Evolutionary conservation across 2,329 filamentous ascomycete species (phyloP).

Genomic region (Orbilia oligospora): DNA sequence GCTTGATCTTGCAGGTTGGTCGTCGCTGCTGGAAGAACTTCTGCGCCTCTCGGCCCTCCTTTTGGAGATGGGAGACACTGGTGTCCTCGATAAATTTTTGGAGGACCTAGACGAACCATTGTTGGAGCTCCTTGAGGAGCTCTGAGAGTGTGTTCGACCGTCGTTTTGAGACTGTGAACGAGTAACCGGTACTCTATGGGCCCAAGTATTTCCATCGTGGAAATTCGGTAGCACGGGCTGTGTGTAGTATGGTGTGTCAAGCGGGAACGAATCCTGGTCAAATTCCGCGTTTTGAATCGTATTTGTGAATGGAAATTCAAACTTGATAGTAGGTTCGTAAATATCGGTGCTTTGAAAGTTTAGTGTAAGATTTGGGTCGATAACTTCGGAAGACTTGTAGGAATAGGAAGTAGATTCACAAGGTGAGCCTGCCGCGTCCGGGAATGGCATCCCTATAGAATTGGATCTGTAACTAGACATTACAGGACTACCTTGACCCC

Average conservation of each 20-base stretch:
- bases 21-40: slow-evolving; percentile 45
- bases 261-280: slow-evolving; percentile 45
- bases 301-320: slow-evolving; percentile 31
- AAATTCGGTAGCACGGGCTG: slow-evolving; percentile 13
- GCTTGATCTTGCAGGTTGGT: slow-evolving; percentile 32
- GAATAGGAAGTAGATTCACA: slow-evolving; percentile 15
- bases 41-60: slow-evolving; percentile 36
- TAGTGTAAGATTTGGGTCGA: slow-evolving; percentile 55
- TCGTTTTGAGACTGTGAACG: slow-evolving; percentile 48
- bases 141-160: slow-evolving; percentile 34
- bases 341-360: slow-evolving; percentile 45
- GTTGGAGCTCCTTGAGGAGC: slow-evolving; percentile 11
- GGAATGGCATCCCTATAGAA: slow-evolving; percentile 42
- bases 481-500: slow-evolving; percentile 9
- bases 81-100: slow-evolving; percentile 21
- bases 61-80: slow-evolving; percentile 37
- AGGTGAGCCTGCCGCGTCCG: slow-evolving; percentile 23
- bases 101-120: slow-evolving; percentile 23
- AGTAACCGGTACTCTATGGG: slow-evolving; percentile 44
- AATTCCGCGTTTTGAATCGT: slow-evolving; percentile 34
- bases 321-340: slow-evolving; percentile 48
- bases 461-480: slow-evolving; percentile 41
- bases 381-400: slow-evolving; percentile 45
- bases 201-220: slow-evolving; percentile 2
- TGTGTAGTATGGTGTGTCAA: slow-evolving; percentile 23